phyloP scores from a whole-genome alignment of 1,284 basidiomycete species.

The Sutorius eximius region DNA sequence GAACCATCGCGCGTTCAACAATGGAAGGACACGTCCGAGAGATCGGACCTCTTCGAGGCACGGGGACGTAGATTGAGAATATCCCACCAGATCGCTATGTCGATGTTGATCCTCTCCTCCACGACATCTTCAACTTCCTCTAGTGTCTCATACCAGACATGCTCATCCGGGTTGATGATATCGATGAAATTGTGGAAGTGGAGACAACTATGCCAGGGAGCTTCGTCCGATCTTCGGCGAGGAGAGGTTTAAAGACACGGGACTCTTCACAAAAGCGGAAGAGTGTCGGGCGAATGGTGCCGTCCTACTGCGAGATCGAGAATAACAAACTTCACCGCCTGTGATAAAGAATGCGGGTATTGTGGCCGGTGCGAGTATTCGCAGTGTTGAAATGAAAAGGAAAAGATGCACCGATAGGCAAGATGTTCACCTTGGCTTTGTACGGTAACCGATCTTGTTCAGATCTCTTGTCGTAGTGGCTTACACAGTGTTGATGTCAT shows the following conservation, averaged over 20 bases:
- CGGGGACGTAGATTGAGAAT: not conserved
- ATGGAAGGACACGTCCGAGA: slow-evolving; percentile 1
- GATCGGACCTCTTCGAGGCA: not conserved
- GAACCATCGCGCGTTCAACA: not conserved
- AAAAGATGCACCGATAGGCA: not conserved
- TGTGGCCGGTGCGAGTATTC: slow-evolving; percentile 3
- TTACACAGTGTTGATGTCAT: too few species aligned
- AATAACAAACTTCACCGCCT: slow-evolving; percentile 4
- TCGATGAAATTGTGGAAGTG: not conserved
- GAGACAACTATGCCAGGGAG: not conserved
- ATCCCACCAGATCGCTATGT: not conserved
- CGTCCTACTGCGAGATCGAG: not conserved
- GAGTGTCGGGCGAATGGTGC: not conserved
- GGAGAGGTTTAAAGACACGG: not conserved
- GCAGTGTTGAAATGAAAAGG: not conserved
- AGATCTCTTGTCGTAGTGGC: not conserved
- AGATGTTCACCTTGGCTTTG: not conserved
- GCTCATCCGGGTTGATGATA: slow-evolving; percentile 3
- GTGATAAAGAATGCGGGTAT: slow-evolving; percentile 6
- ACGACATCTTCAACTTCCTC: slow-evolving; percentile 10
- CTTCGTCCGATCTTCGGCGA: not conserved
- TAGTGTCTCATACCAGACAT: slow-evolving; percentile 8
- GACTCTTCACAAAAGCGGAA: not conserved
- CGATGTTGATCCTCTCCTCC: slow-evolving; percentile 1
- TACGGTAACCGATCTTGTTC: not conserved